Base-by-base conservation (phyloP, 2,329 filamentous ascomycete genomes). In the Arthrobotrys megalospora region DNA sequence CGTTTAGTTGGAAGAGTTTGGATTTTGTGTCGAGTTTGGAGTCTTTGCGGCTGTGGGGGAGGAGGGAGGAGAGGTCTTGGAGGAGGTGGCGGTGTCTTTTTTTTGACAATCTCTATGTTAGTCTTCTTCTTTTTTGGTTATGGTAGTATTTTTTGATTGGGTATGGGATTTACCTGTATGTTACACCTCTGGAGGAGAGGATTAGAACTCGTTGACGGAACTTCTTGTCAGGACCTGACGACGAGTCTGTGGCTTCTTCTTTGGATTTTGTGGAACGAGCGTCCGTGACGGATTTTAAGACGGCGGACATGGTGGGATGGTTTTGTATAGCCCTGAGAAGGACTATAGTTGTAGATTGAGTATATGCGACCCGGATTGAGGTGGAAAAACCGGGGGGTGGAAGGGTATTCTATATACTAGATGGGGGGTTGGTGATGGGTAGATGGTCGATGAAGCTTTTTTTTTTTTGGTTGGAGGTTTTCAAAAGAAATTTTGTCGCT, bases 21-120 rank as follows among this genome's bases (percentile, higher is more conserved):
- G 93, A 94, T 86, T 98, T 98, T 66, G 93, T 96, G 85, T 99
- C 96, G 81, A 97, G 93, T 86, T 99, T 99, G 82, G 92, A 93
- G 84, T 99, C 96, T 86, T 97, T 97, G 83, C 93, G 91, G 81
- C 91, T 91, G 84, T 99, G 96, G 1, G 96, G 96, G 80, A 99
- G 90, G 85, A 99, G 90, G 34, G 92, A 89, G 73, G 93, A 90
- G 58, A 99, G 88, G 83, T 99, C 96, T 83, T 94, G 93, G 80
- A 99, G 88, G 50, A 99, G 88, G 86, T 99, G 96, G 50, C 96
- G 92, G 85, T 97, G 96, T 85, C 95, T 96, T 82, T 45, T 43
- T 14, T 62, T 28, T 28, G 2, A 41, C n/a, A 60, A 55, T 77
- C 47, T 43, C 38, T 55, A 73, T n/a, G n/a, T 6, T 19, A 69